Percentiles rank a stretch among this genome's conserved stretches.
Evolutionary conservation across 768 basidiomycete genomes (phyloP).

Genomic region (Auricularia cornea): DNA sequence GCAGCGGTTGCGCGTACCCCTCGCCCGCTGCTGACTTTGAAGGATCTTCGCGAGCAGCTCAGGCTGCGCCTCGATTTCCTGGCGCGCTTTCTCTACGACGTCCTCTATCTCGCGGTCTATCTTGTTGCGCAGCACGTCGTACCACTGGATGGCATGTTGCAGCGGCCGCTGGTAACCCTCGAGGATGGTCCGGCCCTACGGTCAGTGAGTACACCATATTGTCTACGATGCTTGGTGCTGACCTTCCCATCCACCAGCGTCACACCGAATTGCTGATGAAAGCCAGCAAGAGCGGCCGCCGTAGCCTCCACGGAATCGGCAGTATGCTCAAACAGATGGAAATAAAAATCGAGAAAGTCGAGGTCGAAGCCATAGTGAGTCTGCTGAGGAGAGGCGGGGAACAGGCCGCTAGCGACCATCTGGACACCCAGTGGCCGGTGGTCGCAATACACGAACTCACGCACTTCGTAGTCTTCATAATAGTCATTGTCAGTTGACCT

Average conservation of each 20-base stretch:
- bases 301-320: slow-evolving; percentile 29
- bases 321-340: slow-evolving; percentile 26
- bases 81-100: too few species aligned
- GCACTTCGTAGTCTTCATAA: too few species aligned
- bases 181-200: slow-evolving; percentile 16
- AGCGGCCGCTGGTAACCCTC: slow-evolving; percentile 26
- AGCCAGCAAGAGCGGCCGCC: slow-evolving; percentile 18
- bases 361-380: slow-evolving; percentile 16
- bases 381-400: slow-evolving; percentile 21
- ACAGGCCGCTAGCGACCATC: slow-evolving; percentile 17
- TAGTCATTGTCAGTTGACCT: too few species aligned
- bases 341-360: slow-evolving; percentile 26
- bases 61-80: too few species aligned
- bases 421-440: too few species aligned
- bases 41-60: too few species aligned
- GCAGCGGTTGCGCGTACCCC: too few species aligned
- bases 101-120: slow-evolving; percentile 13
- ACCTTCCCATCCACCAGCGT: slow-evolving; percentile 13
- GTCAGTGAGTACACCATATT: too few species aligned
- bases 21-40: too few species aligned
- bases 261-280: slow-evolving; percentile 23
- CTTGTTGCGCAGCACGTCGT: slow-evolving; percentile 12
- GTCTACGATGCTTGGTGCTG: too few species aligned
- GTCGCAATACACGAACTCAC: too few species aligned
- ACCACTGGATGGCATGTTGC: slow-evolving; percentile 22